Evolutionary conservation across 305 asterid genomes (phyloP), one percentile per base, ranked within the genome.

Genomic region (Salvia sclarea): DNA sequence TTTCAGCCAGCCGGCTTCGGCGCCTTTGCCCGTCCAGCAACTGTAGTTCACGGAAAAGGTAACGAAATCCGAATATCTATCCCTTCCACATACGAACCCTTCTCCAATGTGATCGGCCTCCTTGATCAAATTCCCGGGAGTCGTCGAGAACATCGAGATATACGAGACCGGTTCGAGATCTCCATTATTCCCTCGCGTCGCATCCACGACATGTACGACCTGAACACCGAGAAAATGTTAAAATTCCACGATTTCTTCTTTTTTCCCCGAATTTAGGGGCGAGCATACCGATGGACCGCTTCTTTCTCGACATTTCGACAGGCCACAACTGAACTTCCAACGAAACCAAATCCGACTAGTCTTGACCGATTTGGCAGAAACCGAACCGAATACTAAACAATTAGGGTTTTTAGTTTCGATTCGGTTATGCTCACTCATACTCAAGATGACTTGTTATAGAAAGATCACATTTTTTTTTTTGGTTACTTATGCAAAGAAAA

Each of bases 171-270:
- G 95, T 69, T 85, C 92, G 13, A 37, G 64, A 41, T 74, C 80
- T 65, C 74, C 82, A 35, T 61, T 73, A n/a, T 56, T 62, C 10
- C 22, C 54, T 71, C 79, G 84, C 1, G 80, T 80, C 56, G 88
- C 75, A 75, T 91, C 94, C 71, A 94, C 92, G 22, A 91, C 95
- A 63, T 94, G 98, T 73, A 94, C 98, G 35, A 86, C 90, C 99
- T 91, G 88, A 67, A 71, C 45, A 66, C 52, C 73, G 28, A 54
- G 41, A 9, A 66, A 54, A 6, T 40, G 28, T 50, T 18, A 52
- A 5, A 14, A n/a, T 37, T 18, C 4, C 3, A 7, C 2, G 16
- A 13, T 14, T 50, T 17, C 9, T 33, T 33, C 8, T 33, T 33
- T 7, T 33, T 33, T 33, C 8, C 8, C 10, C 8, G 10, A 6